These are phyloP conservation scores for Capsicum baccatum DNA, from an alignment of 257 asterid genomes.

Conservation along the genomic window DNA sequence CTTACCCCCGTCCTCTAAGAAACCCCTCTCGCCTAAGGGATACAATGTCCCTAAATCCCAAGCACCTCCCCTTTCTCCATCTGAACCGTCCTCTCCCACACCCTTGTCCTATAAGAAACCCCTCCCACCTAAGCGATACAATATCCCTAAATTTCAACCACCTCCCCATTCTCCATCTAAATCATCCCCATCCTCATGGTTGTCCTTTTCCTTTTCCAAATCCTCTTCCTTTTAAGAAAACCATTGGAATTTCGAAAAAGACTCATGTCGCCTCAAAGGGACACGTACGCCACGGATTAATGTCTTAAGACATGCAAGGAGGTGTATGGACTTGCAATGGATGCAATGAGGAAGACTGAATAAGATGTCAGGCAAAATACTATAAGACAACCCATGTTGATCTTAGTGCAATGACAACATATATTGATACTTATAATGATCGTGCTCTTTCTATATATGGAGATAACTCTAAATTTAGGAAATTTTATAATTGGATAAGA, in stretches of 20 bases:
- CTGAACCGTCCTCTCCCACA: neutral
- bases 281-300: constrained; percentile 20
- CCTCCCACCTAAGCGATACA: too few relatives aligned
- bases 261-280: neutral
- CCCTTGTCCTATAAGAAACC: too few relatives aligned
- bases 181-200: neutral
- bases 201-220: neutral
- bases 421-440: constrained; percentile 46
- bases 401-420: constrained; percentile 41
- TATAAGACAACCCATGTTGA: constrained; percentile 45
- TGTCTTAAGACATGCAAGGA: constrained; percentile 39
- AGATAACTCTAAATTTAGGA: constrained; percentile 30
- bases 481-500: constrained; percentile 43
- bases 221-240: neutral
- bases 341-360: constrained; percentile 41
- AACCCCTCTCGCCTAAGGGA: too few relatives aligned
- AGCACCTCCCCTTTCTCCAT: too few relatives aligned
- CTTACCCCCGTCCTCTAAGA: too few relatives aligned
- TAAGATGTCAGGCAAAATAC: constrained; percentile 40
- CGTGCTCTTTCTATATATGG: constrained; percentile 30
- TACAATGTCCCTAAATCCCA: too few relatives aligned
- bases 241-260: neutral
- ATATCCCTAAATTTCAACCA: too few relatives aligned
- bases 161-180: too few relatives aligned
- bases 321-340: constrained; percentile 39